Evolutionary conservation across 78 protist genomes (phyloP).

Genomic region (Creolimax fragrantissima): DNA sequence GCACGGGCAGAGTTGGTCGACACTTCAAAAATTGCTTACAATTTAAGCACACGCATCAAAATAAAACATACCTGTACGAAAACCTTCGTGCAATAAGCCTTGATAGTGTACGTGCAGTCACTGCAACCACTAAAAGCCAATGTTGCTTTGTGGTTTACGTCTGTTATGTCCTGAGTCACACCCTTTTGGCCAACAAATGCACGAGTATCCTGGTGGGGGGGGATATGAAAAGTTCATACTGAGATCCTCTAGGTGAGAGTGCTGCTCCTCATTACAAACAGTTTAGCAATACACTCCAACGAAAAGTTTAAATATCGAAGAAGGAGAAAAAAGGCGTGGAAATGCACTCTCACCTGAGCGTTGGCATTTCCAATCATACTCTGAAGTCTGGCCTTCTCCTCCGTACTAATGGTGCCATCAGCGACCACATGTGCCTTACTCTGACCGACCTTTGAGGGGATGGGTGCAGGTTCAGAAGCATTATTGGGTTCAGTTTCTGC

Average conservation of each 20-base stretch:
- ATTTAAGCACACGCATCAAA: too few species aligned
- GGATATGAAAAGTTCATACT: too few species aligned
- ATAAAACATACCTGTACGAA: constrained; percentile 8
- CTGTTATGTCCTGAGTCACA: background rate
- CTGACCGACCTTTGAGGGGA: background rate
- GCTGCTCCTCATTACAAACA: too few species aligned
- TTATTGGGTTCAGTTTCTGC: background rate
- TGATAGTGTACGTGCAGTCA: background rate
- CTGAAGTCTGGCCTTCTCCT: background rate
- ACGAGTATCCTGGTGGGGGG: background rate
- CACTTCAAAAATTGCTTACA: too few species aligned
- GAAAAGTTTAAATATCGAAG: too few species aligned
- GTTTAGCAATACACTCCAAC: too few species aligned
- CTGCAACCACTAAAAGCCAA: background rate
- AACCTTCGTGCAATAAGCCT: background rate
- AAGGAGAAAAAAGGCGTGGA: too few species aligned
- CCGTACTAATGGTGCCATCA: background rate
- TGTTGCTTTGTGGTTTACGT: background rate
- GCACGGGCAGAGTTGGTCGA: too few species aligned
- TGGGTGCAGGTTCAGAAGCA: background rate
- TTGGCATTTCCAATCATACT: background rate
- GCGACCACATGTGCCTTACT: background rate
- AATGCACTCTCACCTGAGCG: background rate
- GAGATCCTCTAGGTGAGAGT: too few species aligned
- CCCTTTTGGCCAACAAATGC: background rate